Evolutionary conservation across 495 filamentous ascomycete genomes (phyloP).

Genomic region (Penicillium bialowiezense): DNA sequence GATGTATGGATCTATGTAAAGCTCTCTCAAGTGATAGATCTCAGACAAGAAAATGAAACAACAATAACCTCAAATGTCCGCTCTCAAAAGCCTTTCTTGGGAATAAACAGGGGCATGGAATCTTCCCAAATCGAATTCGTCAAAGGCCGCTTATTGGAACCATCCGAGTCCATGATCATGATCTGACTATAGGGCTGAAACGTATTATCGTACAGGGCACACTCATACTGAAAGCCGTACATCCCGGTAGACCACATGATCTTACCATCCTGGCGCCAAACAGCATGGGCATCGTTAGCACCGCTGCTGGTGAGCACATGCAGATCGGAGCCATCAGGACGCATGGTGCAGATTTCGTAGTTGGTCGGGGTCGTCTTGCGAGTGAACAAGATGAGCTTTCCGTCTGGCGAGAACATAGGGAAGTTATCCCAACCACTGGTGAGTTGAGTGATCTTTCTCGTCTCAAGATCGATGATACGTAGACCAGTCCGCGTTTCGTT

Average conservation of each 20-base stretch:
- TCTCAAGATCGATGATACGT: slow-evolving; percentile 27
- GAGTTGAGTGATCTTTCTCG: slow-evolving; percentile 18
- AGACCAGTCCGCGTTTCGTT: slow-evolving; percentile 23
- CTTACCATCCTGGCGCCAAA: slow-evolving; percentile 37
- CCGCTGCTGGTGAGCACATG: slow-evolving; percentile 28
- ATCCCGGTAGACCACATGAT: slow-evolving; percentile 32
- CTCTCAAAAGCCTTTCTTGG: slow-evolving; percentile 9
- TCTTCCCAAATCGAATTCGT: slow-evolving; percentile 36
- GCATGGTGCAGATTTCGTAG: slow-evolving; percentile 39
- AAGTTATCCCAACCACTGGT: slow-evolving; percentile 32
- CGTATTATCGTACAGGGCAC: slow-evolving; percentile 29
- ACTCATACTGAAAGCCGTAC: slow-evolving; percentile 35
- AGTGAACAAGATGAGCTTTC: slow-evolving; percentile 29
- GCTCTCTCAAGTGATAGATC: no score
- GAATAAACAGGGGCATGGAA: slow-evolving; percentile 30
- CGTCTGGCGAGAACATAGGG: slow-evolving; percentile 29
- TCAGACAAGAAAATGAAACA: no score
- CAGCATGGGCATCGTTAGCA: slow-evolving; percentile 42
- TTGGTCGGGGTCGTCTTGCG: slow-evolving; percentile 24
- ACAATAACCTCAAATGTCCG: no score
- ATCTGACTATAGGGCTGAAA: slow-evolving; percentile 38
- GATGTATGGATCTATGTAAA: no score
- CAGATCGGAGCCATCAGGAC: slow-evolving; percentile 34
- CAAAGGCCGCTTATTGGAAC: slow-evolving; percentile 26
- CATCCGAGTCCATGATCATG: slow-evolving; percentile 32